Evolutionary conservation across 192 early-diverging fungal species (phyloP).

Genomic region (Coemansia sp.): DNA sequence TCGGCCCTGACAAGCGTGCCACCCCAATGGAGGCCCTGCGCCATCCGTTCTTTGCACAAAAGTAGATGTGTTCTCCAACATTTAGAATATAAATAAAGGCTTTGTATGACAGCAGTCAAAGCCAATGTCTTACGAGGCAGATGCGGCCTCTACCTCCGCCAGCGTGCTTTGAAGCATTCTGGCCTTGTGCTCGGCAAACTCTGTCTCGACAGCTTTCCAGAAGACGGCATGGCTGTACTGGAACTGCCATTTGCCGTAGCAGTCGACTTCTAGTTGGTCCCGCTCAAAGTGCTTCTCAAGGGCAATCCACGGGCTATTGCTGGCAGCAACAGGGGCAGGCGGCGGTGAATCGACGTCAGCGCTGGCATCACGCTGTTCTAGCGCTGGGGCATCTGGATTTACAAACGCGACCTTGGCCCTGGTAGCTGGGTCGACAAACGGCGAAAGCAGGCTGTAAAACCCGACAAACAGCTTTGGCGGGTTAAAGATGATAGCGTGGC

Average conservation of each 20-base stretch:
- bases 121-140: background rate
- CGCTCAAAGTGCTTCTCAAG: slow-evolving; percentile 43
- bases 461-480: slow-evolving; percentile 84
- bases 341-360: background rate
- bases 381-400: slow-evolving; percentile 53
- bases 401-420: slow-evolving; percentile 83
- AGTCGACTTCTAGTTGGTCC: slow-evolving; percentile 59
- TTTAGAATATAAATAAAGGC: background rate
- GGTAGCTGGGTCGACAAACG: slow-evolving; percentile 92
- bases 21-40: slow-evolving; percentile 78
- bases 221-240: slow-evolving; percentile 66
- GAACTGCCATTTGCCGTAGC: slow-evolving; percentile 71
- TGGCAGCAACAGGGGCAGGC: background rate
- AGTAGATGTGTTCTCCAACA: background rate
- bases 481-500: slow-evolving; percentile 66
- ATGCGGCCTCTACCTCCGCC: background rate
- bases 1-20: slow-evolving; percentile 88
- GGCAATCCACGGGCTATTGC: slow-evolving; percentile 39
- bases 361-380: slow-evolving; percentile 3
- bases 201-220: slow-evolving; percentile 56
- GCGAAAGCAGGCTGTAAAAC: slow-evolving; percentile 78
- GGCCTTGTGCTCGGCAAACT: slow-evolving; percentile 44
- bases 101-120: background rate
- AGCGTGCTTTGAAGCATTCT: slow-evolving; percentile 10
- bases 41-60: slow-evolving; percentile 76